Percentiles rank a stretch among this genome's conserved stretches.
These are phyloP conservation scores for Sideroxylon spinosum DNA, from an alignment of 179 eudicot species.

Conservation along the genomic window DNA sequence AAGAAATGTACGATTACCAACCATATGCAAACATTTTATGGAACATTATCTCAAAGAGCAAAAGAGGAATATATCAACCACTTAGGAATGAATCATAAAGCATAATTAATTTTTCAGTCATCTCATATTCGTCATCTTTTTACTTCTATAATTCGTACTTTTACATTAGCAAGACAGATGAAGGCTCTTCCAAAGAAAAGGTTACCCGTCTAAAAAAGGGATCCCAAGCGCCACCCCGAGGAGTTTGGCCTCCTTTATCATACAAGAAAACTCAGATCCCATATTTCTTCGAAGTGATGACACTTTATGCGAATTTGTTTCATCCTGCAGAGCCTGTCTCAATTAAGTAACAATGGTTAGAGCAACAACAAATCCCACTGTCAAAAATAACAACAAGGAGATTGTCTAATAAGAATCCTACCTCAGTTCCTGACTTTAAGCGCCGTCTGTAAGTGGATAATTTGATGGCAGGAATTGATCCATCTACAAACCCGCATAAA, in stretches of 20 bases:
- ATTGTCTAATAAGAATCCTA: conserved; percentile 14
- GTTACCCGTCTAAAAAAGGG: conserved; percentile 91
- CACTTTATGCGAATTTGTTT: conserved; percentile 34
- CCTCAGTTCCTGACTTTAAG: conserved; percentile 61
- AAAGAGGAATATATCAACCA: not conserved
- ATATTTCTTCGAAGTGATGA: conserved; percentile 62
- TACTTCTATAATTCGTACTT: not conserved
- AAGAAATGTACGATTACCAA: not conserved
- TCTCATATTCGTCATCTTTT: not conserved
- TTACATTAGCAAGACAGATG: not conserved
- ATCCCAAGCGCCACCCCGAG: conserved; percentile 76
- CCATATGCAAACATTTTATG: not conserved
- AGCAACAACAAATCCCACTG: not conserved
- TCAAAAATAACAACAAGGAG: conserved; percentile 9
- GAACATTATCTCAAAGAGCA: not conserved
- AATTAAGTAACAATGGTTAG: conserved; percentile 15
- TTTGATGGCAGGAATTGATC: conserved; percentile 89
- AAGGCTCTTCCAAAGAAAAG: not conserved
- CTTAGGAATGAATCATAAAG: not conserved
- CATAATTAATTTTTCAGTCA: not conserved
- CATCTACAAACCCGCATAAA: conserved; percentile 42
- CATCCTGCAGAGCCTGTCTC: conserved; percentile 59
- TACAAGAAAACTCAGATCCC: conserved; percentile 92
- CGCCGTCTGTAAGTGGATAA: conserved; percentile 75
- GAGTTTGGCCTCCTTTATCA: conserved; percentile 82